These are phyloP conservation scores for Rhizoclosmatium globosum DNA, from an alignment of 192 early-diverging fungal genomes.

Conservation along the genomic window DNA sequence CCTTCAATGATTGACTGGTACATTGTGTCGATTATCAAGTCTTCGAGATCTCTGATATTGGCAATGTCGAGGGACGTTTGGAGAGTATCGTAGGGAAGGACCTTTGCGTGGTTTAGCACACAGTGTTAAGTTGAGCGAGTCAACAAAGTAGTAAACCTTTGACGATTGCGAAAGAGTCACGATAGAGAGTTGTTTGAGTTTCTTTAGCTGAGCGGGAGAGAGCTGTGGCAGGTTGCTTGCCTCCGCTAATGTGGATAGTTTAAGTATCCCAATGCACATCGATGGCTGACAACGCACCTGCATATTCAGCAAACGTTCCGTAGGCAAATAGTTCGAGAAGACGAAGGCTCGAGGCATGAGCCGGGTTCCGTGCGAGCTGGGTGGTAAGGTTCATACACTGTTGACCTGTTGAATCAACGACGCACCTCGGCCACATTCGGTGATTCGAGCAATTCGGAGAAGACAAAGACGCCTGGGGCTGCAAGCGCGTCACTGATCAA, in stretches of 20 bases:
- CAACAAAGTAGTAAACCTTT: conserved; percentile 16
- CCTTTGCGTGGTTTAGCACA: conserved; percentile 51
- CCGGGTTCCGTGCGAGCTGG: conserved; percentile 43
- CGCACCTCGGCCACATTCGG: conserved; percentile 75
- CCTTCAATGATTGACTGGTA: conserved; percentile 81
- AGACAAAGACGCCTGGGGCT: conserved; percentile 80
- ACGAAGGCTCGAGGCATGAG: conserved; percentile 38
- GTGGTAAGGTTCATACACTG: conserved; percentile 8
- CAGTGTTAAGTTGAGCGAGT: neutral
- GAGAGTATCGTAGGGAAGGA: conserved; percentile 72
- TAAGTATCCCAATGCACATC: neutral
- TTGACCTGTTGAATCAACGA: neutral
- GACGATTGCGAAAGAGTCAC: conserved; percentile 66
- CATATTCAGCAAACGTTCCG: conserved; percentile 81
- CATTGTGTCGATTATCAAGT: conserved; percentile 87
- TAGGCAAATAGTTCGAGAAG: conserved; percentile 82
- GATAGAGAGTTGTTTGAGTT: conserved; percentile 77
- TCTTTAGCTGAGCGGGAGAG: conserved; percentile 41
- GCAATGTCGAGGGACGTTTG: conserved; percentile 72
- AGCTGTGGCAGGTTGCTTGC: conserved; percentile 42
- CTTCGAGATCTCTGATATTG: conserved; percentile 85
- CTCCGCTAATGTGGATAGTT: conserved; percentile 27
- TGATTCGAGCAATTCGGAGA: conserved; percentile 75
- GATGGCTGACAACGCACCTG: conserved; percentile 57
- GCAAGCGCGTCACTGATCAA: conserved; percentile 75